A percentile compares a stretch with the other conserved stretches of the same genome.
Conservation (phyloP, 441 rosid genomes). For the Flueggea neowawraea region DNA sequence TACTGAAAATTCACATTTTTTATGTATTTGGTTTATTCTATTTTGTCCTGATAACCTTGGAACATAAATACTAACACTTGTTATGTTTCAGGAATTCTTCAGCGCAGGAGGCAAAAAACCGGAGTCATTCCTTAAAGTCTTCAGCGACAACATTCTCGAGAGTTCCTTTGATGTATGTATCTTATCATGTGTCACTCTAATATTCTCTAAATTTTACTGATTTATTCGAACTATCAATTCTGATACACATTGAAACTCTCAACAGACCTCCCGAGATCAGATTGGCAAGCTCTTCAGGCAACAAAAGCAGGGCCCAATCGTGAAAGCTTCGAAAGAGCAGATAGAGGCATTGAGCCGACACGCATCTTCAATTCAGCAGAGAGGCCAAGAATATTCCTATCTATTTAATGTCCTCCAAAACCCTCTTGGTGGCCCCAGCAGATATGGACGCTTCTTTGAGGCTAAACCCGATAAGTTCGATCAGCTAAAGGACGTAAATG, state of each 20-base stretch:
- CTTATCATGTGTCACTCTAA: background rate
- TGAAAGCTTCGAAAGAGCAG: conserved; percentile 28
- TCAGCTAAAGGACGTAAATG: conserved; percentile 37
- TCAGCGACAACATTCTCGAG: conserved; percentile 42
- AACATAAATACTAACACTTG: too few species aligned
- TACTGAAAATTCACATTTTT: background rate
- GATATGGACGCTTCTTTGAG: conserved; percentile 43
- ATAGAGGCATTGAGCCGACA: conserved; percentile 25
- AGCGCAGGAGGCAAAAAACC: conserved; percentile 29
- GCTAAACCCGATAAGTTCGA: conserved; percentile 35
- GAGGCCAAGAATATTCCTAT: conserved; percentile 2
- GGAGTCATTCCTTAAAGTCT: conserved; percentile 33
- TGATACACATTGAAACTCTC: background rate
- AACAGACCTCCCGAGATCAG: conserved; percentile 41
- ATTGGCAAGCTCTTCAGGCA: conserved; percentile 27
- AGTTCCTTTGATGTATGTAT: conserved; percentile 40
- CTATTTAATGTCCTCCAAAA: conserved; percentile 32
- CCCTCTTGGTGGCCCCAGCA: conserved; percentile 36
- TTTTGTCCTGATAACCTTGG: too few species aligned
- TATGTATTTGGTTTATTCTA: background rate
- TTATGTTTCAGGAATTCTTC: conserved; percentile 29
- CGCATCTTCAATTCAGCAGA: conserved; percentile 15
- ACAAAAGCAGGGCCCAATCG: conserved; percentile 29
- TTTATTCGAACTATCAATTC: too few species aligned
- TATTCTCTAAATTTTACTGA: background rate